A percentile compares a stretch with the other conserved stretches of the same genome.
These are phyloP conservation scores for Rhodotorula sp. DNA, from an alignment of 1,284 basidiomycete species.

Conservation along the genomic window DNA sequence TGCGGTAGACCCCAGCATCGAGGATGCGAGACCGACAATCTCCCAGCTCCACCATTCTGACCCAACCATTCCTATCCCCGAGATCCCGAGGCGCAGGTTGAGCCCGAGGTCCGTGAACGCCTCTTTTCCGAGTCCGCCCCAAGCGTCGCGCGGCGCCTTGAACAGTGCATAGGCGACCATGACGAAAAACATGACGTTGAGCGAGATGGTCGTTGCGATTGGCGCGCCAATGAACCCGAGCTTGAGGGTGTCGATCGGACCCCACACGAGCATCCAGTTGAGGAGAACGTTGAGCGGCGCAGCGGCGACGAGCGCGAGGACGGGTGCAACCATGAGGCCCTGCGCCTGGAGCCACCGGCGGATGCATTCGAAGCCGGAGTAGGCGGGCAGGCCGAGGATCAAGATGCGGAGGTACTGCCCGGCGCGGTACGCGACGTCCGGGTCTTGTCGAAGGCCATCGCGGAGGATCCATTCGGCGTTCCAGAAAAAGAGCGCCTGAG, in stretches of 20 bases:
- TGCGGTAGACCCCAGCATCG: constrained; percentile 57
- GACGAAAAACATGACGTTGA: constrained; percentile 73
- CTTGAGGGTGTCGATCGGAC: constrained; percentile 56
- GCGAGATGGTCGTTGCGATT: constrained; percentile 81
- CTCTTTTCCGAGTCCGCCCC: constrained; percentile 72
- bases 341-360: constrained; percentile 88
- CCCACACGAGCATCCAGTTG: constrained; percentile 72
- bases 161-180: constrained; percentile 73
- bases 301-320: constrained; percentile 76
- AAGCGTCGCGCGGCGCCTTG: constrained; percentile 75
- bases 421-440: constrained; percentile 77
- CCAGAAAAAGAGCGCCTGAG: constrained; percentile 42
- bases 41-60: constrained; percentile 95
- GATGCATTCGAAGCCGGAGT: constrained; percentile 57
- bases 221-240: constrained; percentile 94
- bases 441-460: constrained; percentile 72
- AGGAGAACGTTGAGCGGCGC: constrained; percentile 83
- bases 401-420: constrained; percentile 64
- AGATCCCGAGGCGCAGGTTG: constrained; percentile 71
- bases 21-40: constrained; percentile 55
- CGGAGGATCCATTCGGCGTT: constrained; percentile 62
- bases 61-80: constrained; percentile 63
- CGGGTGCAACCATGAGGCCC: constrained; percentile 82
- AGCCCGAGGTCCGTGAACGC: constrained; percentile 72
- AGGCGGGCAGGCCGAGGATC: constrained; percentile 82